Base-by-base conservation (phyloP, 495 filamentous ascomycete genomes). In the Penicillium coffeae region DNA sequence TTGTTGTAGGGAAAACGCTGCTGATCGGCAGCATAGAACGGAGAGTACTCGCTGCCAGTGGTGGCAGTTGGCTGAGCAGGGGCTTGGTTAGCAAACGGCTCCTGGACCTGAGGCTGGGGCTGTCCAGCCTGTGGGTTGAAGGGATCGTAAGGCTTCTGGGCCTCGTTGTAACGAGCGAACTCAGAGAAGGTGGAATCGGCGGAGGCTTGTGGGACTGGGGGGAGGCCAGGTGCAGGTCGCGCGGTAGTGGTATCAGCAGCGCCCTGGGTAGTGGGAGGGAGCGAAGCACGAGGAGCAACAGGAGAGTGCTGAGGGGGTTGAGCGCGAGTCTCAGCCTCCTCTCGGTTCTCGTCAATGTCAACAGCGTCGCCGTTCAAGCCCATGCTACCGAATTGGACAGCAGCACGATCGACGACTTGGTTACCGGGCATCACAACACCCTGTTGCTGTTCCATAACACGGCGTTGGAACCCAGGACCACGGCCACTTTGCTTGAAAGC, bases 351-450 rank as follows among this genome's bases (percentile, higher is more conserved):
- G 62, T 97, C 93, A 50, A 95, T 87, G 56, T 95, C 93, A 15
- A 88, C 79, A 10, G 76, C 63, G 47, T 81, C 76, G 46, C 86
- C 93, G 63, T 90, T 92, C 58, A 97, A 65, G 48, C 87, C 92
- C 79, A 99, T 88, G 62, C 89, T 94, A 42, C 93, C 93, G 67
- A 99, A 99, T 63, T 97, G 94, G 35, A 99, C 89, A n/a, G 90
- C 86, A 40, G 91, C 80, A 43, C 89, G 84, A 63, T 96, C 90
- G 8, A 98, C 88, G 33, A 90, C 90, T 57, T 95, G 90, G 68
- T 96, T 96, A n/a, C 89, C 90, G 22, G 93, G 93, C 93, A 99
- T 97, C 42, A 96, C 88, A 30, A 99, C 93, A 14, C 91, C 89
- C 65, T 99, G 94, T 61, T 92, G 90, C 60, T 99, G 93, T 52